Base-by-base conservation (phyloP, 148 eudicot species). In the Camellia japonica region DNA sequence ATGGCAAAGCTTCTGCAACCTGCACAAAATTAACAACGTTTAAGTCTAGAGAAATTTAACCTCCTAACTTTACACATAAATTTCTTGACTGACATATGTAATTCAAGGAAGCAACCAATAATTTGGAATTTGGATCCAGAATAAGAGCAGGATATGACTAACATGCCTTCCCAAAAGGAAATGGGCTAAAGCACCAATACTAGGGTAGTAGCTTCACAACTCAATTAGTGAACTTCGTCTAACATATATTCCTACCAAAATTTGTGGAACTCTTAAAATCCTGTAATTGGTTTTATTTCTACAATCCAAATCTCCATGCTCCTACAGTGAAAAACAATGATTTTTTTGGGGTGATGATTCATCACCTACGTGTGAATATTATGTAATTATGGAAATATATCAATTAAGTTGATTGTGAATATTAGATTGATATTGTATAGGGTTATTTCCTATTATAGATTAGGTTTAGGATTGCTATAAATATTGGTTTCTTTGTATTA, bases 1-100 rank as follows among this genome's bases (percentile, higher is more conserved):
- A 19, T 11, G 98, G 98, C 86, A 95, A 90, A 73, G 90, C 87
- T 85, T 95, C 98, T 20, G 89, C 95, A 78, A 94, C 97, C 98
- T 94, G 87, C 71, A 86, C 59, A 60, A 80, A 76, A 68, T 68
- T 30, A 46, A 61, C 42, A 20, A 44, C 6, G 0, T 30, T 77
- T 41, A 78, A 20, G 41, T 68, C 49, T 2, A 68, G 52, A n/a
- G 11, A 54, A 41, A n/a, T 30, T 72, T 42, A 68, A 68, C 64
- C 15, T 42, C 30, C 8, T 42, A 77, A n/a, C 20, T 52, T 62
- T 7, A 55, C 41, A 5, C 19, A 52, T 42, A 54, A 15, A 61
- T 43, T 52, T 68, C 47, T 43, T 65, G 15, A 66, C 2, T 11
- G 30, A 42, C 5, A 20, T 5, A 49, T 67, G 52, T 52, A 16